A percentile compares a stretch with the other conserved stretches of the same genome.
phyloP scores from a whole-genome alignment of 352 stramenopile species.

The Phytophthora pinifolia region DNA sequence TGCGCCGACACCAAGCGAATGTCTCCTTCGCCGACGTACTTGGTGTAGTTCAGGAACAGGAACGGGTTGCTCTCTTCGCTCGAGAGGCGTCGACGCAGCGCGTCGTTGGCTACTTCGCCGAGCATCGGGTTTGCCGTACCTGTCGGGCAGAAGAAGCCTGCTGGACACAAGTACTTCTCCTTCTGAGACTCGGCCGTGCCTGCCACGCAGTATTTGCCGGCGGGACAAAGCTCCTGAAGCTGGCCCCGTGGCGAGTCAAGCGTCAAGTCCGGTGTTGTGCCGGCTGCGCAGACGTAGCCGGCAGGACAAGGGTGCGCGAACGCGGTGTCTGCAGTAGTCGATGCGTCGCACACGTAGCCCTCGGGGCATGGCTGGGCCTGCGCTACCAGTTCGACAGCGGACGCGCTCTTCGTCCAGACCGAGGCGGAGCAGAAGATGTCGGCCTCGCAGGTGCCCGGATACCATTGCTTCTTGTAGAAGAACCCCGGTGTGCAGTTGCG shows the following conservation, averaged over 20 bases:
- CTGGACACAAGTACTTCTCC: slow-evolving; percentile 75
- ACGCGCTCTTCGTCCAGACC: slow-evolving; percentile 26
- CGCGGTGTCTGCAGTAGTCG: slow-evolving; percentile 81
- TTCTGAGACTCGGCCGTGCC: slow-evolving; percentile 88
- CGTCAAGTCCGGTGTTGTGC: slow-evolving; percentile 92
- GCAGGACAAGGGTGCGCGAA: slow-evolving; percentile 78
- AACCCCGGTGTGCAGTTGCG: slow-evolving; percentile 96
- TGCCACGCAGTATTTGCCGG: slow-evolving; percentile 87
- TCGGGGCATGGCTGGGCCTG: slow-evolving; percentile 93
- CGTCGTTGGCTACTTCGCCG: slow-evolving; percentile 91
- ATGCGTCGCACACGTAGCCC: slow-evolving; percentile 94
- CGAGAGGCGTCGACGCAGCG: slow-evolving; percentile 70
- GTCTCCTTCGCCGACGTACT: slow-evolving; percentile 90
- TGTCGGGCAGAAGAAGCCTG: slow-evolving; percentile 95
- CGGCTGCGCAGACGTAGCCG: slow-evolving; percentile 94
- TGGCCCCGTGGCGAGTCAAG: slow-evolving; percentile 89
- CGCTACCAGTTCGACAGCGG: slow-evolving; percentile 36
- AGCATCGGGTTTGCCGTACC: slow-evolving; percentile 89
- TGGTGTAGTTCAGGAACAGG: slow-evolving; percentile 66
- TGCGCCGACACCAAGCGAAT: slow-evolving; percentile 89
- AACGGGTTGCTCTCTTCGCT: slow-evolving; percentile 76
- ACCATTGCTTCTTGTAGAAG: slow-evolving; percentile 89
- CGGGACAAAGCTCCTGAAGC: slow-evolving; percentile 87
- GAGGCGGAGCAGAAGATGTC: slow-evolving; percentile 91
- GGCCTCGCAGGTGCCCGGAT: slow-evolving; percentile 95